Evolutionary conservation across 164 flowering plant genomes (phyloP).

Genomic region (Macadamia integrifolia): DNA sequence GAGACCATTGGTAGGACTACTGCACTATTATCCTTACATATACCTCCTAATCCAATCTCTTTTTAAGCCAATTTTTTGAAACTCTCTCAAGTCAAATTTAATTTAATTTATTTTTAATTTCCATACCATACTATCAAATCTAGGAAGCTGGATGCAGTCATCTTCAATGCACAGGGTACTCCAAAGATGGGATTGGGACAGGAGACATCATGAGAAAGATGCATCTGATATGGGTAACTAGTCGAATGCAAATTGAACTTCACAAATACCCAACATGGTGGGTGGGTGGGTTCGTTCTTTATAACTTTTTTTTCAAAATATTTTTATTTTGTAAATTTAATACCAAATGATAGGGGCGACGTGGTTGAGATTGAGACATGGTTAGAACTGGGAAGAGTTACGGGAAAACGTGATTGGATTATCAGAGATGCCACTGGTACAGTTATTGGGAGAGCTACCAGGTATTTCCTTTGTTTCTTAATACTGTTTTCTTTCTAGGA

Average conservation of each 20-base stretch:
- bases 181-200: slow-evolving; percentile 95
- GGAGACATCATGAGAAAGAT: slow-evolving; percentile 83
- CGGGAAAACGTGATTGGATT: slow-evolving; percentile 96
- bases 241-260: slow-evolving; percentile 97
- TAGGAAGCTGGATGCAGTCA: slow-evolving; percentile 97
- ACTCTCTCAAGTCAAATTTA: no score
- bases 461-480: slow-evolving; percentile 30
- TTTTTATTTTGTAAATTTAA: not conserved
- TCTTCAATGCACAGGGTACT: slow-evolving; percentile 93
- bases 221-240: slow-evolving; percentile 97
- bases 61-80: no score
- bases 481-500: not conserved
- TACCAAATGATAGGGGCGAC: slow-evolving; percentile 59
- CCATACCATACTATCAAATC: not conserved
- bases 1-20: no score
- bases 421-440: slow-evolving; percentile 76
- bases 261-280: slow-evolving; percentile 98
- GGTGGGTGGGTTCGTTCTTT: slow-evolving; percentile 13
- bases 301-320: not conserved
- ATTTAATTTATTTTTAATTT: no score
- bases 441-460: slow-evolving; percentile 96
- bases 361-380: slow-evolving; percentile 97
- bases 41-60: not conserved
- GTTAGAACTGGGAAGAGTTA: slow-evolving; percentile 78
- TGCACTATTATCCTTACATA: no score